phyloP scores from a whole-genome alignment of 495 filamentous ascomycete species.

The Margaritispora aquatica region DNA sequence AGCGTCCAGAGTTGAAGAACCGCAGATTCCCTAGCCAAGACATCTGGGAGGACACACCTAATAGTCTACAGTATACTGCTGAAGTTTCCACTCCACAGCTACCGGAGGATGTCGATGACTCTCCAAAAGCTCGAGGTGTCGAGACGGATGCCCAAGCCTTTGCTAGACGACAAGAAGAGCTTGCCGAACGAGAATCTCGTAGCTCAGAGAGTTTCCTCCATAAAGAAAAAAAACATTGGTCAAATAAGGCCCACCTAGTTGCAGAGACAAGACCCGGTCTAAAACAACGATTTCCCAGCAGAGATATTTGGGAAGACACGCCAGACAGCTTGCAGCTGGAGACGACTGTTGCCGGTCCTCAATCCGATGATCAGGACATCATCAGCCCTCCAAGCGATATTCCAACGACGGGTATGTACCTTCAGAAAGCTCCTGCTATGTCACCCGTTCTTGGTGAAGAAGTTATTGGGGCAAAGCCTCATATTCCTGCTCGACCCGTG shows the following conservation, averaged over 20 bases:
- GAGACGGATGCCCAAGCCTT: conserved; percentile 48
- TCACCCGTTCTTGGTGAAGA: conserved; percentile 15
- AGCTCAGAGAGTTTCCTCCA: conserved; percentile 36
- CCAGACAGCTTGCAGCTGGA: conserved; percentile 76
- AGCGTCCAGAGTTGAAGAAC: conserved; percentile 54
- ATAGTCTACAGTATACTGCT: conserved; percentile 74
- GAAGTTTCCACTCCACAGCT: conserved; percentile 79
- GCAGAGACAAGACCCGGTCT: conserved; percentile 44
- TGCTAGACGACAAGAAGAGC: conserved; percentile 46
- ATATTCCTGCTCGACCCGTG: conserved; percentile 33
- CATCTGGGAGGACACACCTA: conserved; percentile 95
- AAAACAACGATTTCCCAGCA: conserved; percentile 81
- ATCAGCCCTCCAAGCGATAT: conserved; percentile 21
- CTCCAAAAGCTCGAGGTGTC: conserved; percentile 33
- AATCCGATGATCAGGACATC: conserved; percentile 41
- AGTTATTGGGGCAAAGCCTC: conserved; percentile 31
- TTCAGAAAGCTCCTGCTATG: conserved; percentile 22
- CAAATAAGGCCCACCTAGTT: conserved; percentile 28
- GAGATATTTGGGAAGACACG: conserved; percentile 94
- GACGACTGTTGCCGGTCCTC: conserved; percentile 67
- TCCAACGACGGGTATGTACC: conserved; percentile 21
- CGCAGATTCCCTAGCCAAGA: conserved; percentile 90
- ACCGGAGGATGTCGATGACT: conserved; percentile 48
- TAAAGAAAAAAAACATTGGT: conserved; percentile 41
- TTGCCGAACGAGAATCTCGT: conserved; percentile 41